These are phyloP conservation scores for Fusarium devonianum DNA, from an alignment of 2,329 filamentous ascomycete species.

Conservation along the genomic window DNA sequence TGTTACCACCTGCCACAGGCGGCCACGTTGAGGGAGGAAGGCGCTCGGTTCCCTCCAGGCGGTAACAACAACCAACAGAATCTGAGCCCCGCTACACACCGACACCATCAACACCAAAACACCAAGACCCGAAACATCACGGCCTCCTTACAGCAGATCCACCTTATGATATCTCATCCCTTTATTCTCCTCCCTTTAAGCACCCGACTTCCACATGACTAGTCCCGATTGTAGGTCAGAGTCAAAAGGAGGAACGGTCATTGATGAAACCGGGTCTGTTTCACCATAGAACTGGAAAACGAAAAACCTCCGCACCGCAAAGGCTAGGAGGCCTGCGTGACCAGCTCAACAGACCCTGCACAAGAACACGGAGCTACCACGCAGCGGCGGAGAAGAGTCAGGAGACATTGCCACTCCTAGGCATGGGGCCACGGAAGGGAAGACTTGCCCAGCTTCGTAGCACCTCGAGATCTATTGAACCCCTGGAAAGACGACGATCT, in stretches of 20 bases:
- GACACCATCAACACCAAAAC: slow-evolving; percentile 18
- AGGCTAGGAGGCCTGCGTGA: slow-evolving; percentile 10
- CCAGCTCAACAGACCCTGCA: neutral
- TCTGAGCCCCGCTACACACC: slow-evolving; percentile 21
- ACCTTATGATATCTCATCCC: slow-evolving; percentile 8
- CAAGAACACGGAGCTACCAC: slow-evolving; percentile 16
- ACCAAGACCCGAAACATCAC: slow-evolving; percentile 34
- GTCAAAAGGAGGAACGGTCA: slow-evolving; percentile 12
- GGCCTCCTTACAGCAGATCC: slow-evolving; percentile 18
- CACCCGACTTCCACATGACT: too few relatives aligned
- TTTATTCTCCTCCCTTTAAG: too few relatives aligned
- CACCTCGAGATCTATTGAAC: slow-evolving; percentile 27
- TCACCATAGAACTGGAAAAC: slow-evolving; percentile 25
- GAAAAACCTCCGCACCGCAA: slow-evolving; percentile 7
- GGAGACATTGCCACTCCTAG: slow-evolving; percentile 21
- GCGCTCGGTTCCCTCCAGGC: slow-evolving; percentile 35
- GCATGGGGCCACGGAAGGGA: slow-evolving; percentile 13
- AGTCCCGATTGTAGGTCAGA: slow-evolving; percentile 2
- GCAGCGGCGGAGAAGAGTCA: slow-evolving; percentile 28
- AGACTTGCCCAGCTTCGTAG: slow-evolving; percentile 17
- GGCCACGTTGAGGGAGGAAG: slow-evolving; percentile 29
- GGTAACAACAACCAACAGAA: slow-evolving; percentile 28
- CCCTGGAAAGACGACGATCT: slow-evolving; percentile 26
- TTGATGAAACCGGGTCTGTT: slow-evolving; percentile 37
- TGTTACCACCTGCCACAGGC: slow-evolving; percentile 11